Base-by-base conservation (phyloP, 2,329 filamentous ascomycete species). In the Calonectria hawksworthii region DNA sequence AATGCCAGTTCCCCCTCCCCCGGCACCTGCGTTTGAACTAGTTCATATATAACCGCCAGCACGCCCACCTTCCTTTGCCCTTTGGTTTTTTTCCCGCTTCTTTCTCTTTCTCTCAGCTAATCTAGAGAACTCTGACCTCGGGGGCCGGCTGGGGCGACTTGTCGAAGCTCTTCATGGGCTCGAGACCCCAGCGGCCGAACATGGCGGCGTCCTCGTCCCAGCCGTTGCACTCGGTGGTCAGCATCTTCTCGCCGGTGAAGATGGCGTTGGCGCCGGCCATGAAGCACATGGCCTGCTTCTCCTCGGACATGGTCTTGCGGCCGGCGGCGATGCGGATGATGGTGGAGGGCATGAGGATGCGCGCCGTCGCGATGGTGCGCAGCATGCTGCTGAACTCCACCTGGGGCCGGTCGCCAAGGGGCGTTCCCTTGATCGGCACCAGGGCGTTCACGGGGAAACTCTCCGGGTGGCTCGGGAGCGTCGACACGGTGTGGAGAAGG, bases 191-290 rank as follows among this genome's bases (percentile, higher is more conserved):
- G 67, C 92, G 90, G 2, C 93, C 91, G 86, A 98, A 98, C 92
- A 98, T 95, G 52, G 88, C 92, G 76, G 91, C 93, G 82, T 98
- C 96, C 85, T 98, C 94, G 76, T 97, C 95, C 94, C 95, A 98
- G 36, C 95, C 95, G 79, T 95, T 96, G 83, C 95, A 98, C 72
- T 96, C 94, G 0, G 96, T 98, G 6, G 96, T 98, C 86, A 98
- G 85, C 96, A 98, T 98, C 89, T 96, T 98, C 87, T 98, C 96
- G 11, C 96, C 96, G 0, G 96, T 98, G 83, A 98, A 98, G 41
- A 98, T 94, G n/a, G 96, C 96, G 81, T 98, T 98, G 1, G 96
- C 96, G 18, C 96, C 96, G 0, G 95, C 95, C 91, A 95, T 93
- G 87, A 98, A 98, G 85, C 95, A 98, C 78, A 96, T 84, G 18